These are phyloP conservation scores for Pythium dissotocum DNA, from an alignment of 352 stramenopile species.

Conservation along the genomic window DNA sequence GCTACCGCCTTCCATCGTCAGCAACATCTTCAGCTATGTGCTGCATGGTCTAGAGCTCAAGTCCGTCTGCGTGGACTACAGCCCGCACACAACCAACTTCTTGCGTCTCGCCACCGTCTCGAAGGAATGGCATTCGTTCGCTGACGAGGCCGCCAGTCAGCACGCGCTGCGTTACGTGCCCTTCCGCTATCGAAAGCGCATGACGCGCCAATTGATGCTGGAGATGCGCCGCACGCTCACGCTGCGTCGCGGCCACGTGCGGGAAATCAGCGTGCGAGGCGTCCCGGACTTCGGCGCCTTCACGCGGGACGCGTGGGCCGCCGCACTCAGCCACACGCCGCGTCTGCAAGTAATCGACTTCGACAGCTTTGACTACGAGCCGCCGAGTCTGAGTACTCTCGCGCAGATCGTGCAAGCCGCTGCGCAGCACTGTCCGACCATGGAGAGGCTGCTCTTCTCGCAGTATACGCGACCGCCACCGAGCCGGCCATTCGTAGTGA, in stretches of 20 bases:
- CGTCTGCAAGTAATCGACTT: neutral
- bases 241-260: neutral
- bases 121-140: neutral
- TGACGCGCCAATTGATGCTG: neutral
- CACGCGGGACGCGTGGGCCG: conserved; percentile 1
- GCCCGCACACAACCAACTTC: neutral
- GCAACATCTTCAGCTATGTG: neutral
- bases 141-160: neutral
- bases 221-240: neutral
- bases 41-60: neutral
- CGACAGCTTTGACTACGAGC: neutral
- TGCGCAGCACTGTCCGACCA: neutral
- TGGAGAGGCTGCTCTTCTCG: neutral
- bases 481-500: neutral
- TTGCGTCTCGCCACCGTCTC: neutral
- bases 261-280: neutral
- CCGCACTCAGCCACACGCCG: neutral
- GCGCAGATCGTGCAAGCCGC: neutral
- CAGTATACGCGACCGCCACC: neutral
- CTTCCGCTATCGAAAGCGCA: neutral
- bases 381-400: neutral
- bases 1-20: neutral
- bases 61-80: neutral
- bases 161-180: neutral
- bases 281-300: neutral